Base-by-base conservation (phyloP, 768 basidiomycete genomes). In the Podaxis sp. region DNA sequence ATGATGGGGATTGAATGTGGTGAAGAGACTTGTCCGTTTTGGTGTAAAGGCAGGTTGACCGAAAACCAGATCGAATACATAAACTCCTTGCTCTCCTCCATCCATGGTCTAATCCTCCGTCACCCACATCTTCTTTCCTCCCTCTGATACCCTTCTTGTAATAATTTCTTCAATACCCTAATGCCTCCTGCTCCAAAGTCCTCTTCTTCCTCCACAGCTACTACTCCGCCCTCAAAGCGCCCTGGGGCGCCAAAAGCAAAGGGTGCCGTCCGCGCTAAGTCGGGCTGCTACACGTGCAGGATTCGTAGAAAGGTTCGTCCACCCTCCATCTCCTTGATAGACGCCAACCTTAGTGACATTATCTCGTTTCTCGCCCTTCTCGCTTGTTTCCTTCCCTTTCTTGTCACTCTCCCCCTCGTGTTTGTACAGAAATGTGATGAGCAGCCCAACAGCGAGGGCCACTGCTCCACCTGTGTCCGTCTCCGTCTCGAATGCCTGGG, bases 201-300 rank as follows among this genome's bases (percentile, higher is more conserved):
- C 19, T 72, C 81, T 57, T 71, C 74, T 39, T 40, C 76, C 63
- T 79, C 44, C 15, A 3, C n/a, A 19, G 17, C 80, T 74, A 82
- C 79, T 67, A 61, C 71, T 12, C 38, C 38, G 2, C n/a, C 62
- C 36, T 19, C 61, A 12, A 63, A 57, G 61, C 28, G 61, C 7
- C 4, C 73, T 30, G 84, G 84, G 69, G 79, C 83, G 72, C 82
- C 87, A 65, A 92, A 92, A 73, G 81, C 85, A 65, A 93, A 92
- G 81, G 91, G 89, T 72, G 87, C 89, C 60, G 84, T 88, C 30
- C 87, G 92, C 72, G 92, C 91, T 60, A 93, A 93, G 83, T 89
- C 90, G 58, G 92, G 92, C 67, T 94, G 92, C 74, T 93, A 92
- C 77, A 93, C 92, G 61, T 93, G 92, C 79, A 84, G 92, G 70